These are phyloP conservation scores for Fraxinus nigra DNA, from an alignment of 305 asterid species.

Conservation along the genomic window DNA sequence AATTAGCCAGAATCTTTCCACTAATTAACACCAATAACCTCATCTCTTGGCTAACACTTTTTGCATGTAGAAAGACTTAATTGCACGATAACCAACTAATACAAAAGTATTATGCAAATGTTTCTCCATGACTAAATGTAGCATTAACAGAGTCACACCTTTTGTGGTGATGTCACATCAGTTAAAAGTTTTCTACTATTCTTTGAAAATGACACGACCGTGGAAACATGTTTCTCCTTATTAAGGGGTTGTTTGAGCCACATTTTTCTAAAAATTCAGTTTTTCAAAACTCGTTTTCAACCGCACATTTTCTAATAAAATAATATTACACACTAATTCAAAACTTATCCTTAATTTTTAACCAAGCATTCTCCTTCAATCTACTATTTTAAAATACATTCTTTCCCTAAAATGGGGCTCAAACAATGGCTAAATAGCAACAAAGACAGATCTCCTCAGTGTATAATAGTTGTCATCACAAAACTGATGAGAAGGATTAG, in stretches of 20 bases:
- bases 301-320: too few species aligned
- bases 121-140: background rate
- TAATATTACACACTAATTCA: too few species aligned
- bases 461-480: background rate
- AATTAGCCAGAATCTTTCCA: background rate
- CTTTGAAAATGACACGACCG: background rate
- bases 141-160: background rate
- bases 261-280: too few species aligned
- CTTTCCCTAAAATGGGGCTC: too few species aligned
- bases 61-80: background rate
- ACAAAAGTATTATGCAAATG: background rate
- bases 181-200: background rate
- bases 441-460: background rate
- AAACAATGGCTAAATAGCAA: background rate
- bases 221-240: background rate
- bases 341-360: too few species aligned
- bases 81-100: background rate
- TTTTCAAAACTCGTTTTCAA: too few species aligned
- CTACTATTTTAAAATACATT: too few species aligned
- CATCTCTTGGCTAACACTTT: background rate
- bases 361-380: too few species aligned
- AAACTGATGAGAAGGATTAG: background rate
- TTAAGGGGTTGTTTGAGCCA: background rate
- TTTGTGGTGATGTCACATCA: background rate
- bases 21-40: background rate